Conservation (phyloP, 495 filamentous ascomycete genomes). For the Trypethelium eluteriae region DNA sequence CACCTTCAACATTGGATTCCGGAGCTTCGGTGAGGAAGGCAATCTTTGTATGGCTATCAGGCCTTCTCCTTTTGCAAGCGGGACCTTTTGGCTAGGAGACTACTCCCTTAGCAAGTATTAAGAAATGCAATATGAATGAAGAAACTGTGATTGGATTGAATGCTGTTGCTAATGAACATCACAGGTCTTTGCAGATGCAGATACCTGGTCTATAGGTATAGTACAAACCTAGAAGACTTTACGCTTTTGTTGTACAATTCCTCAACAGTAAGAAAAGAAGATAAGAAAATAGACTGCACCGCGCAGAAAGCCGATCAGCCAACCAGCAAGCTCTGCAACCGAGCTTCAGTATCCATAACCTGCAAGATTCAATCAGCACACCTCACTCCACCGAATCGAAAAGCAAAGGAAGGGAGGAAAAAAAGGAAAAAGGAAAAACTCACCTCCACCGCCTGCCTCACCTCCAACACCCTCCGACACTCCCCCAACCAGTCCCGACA, state of each 20-base stretch:
- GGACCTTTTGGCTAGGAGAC: neutral
- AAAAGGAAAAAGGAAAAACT: constrained; percentile 33
- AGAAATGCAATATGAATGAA: neutral
- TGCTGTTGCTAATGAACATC: neutral
- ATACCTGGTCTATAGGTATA: neutral
- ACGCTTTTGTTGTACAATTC: neutral
- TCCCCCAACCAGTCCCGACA: constrained; percentile 89
- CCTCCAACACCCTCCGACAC: constrained; percentile 80
- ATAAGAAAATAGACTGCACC: neutral
- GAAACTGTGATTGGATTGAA: neutral
- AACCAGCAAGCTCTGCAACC: constrained; percentile 39
- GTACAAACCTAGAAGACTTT: neutral
- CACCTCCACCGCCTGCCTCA: constrained; percentile 91
- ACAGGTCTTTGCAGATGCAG: neutral
- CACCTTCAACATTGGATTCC: too few species aligned
- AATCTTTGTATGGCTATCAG: too few species aligned
- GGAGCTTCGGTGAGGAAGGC: too few species aligned
- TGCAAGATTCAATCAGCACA: constrained; percentile 17
- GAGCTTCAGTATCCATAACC: constrained; percentile 41
- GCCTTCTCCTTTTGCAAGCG: too few species aligned
- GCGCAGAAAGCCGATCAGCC: neutral
- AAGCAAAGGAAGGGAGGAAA: constrained; percentile 2
- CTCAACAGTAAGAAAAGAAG: neutral
- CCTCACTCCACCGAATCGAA: neutral
- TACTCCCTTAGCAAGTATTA: neutral